Evolutionary conservation across 2,329 filamentous ascomycete genomes (phyloP), one percentile per base, ranked within the genome.

Genomic region (Monilinia fructigena): DNA sequence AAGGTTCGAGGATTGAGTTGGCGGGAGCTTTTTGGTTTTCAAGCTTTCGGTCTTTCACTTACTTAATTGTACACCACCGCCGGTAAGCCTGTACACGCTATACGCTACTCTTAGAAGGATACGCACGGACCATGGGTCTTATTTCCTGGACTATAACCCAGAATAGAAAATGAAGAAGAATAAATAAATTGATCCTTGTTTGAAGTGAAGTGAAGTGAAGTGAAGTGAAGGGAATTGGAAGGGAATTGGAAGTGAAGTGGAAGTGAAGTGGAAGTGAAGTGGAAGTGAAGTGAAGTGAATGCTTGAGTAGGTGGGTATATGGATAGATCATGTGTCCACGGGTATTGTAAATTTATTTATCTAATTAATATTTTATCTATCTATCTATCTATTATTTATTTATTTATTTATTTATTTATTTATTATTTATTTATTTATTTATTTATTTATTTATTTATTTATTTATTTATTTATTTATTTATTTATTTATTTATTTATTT

Each of bases 11-110:
- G 55, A 42, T 61, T 61, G 31, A 63, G 61, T 55, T 63, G 61
- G 61, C 55, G 58, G 62, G 40, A 58, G 54, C 53, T 48, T 56
- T 48, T 64, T 58, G 52, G 52, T 38, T 65, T 65, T 48, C 54
- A 18, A 64, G 61, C 53, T 65, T 65, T 58, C 54, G 62, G 62
- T 65, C 53, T 64, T 64, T 55, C 50, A 64, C 61, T 55, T 55
- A 38, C 38, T 56, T 64, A 64, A 56, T 47, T 64, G 61, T 48
- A 48, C 61, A 64, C 61, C 52, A 64, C 52, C 61, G 52, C 52
- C 42, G 61, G 18, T 6, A 52, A 23, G 61, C 58, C 42, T 56
- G 61, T 64, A 64, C 61, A 63, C 61, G 61, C 50, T 55, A 59
- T 42, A 38, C 45, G 56, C 56, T 47, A 59, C 18, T 31, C 18